Base-by-base conservation (phyloP, 768 basidiomycete genomes). In the Daedaleopsis sinensis region DNA sequence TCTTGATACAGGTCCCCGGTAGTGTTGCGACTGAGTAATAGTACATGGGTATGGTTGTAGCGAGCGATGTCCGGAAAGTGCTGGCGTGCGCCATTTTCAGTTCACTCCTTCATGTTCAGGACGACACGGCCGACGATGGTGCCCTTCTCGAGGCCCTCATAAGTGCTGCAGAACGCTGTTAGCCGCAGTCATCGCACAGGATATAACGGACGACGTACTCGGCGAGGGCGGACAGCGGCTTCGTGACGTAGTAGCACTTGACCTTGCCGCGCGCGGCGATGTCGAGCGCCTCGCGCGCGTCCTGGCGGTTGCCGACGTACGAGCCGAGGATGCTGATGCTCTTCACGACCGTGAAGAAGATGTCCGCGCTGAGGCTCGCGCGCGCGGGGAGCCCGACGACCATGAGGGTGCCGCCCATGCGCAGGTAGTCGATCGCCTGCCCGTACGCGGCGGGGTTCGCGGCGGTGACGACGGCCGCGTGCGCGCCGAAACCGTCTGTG, bases 271-370 rank as follows among this genome's bases (percentile, higher is more conserved):
- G 70, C 0, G 87, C 82, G 1, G 92, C 93, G 51, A 95, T 87
- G 2, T 85, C 82, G 47, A 96, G 75, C 0, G 94, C 90, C 73
- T 96, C 94, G 11, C 82, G 72, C 3, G 93, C 86, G 69, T 96
- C 94, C 73, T 94, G 92, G 42, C 90, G 84, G 73, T 93, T 93
- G 1, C 75, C 78, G 59, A 77, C 74, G 61, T 74, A 75, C 3
- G 76, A 76, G 15, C 85, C 85, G 53, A 80, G 67, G 60, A 87
- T 85, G 57, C 72, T 82, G 60, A 87, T 82, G 74, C 80, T 80
- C 77, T 89, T 89, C 69, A 79, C 76, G 11, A 89, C 88, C 1
- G 85, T 89, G 77, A 82, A 90, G 79, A 90, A 91, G 65, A 90
- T 88, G 27, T 84, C 82, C 0, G 86, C 84, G 23, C 78, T 77